A percentile compares a stretch with the other conserved stretches of the same genome.
These are phyloP conservation scores for Teunomyces funiuensis DNA, from an alignment of 805 yeast genomes.

Conservation along the genomic window DNA sequence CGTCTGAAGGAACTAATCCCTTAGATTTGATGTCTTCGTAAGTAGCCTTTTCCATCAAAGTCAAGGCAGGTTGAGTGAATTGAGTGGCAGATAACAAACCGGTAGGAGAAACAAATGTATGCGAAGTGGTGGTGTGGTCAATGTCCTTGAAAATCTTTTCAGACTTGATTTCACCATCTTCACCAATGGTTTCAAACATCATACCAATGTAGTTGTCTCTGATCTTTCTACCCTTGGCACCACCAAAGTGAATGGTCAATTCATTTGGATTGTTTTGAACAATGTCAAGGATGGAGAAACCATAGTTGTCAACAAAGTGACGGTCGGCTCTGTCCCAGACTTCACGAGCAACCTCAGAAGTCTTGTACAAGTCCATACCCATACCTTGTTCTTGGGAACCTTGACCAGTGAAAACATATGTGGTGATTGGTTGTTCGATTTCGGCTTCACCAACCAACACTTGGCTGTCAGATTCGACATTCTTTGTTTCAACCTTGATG, in stretches of 20 bases:
- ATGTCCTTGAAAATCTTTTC: constrained; percentile 96
- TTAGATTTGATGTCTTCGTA: constrained; percentile 96
- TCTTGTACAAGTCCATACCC: constrained; percentile 98
- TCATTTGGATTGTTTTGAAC: constrained; percentile 95
- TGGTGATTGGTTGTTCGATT: constrained; percentile 95
- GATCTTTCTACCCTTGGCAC: constrained; percentile 93
- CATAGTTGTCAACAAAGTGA: constrained; percentile 91
- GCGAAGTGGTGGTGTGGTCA: constrained; percentile 74
- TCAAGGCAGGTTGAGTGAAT: constrained; percentile 98
- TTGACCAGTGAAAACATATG: constrained; percentile 98
- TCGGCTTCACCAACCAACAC: constrained; percentile 96
- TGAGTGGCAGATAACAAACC: constrained; percentile 98
- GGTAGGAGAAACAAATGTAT: constrained; percentile 86
- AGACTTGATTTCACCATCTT: constrained; percentile 76
- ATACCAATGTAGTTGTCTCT: constrained; percentile 92
- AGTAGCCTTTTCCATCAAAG: constrained; percentile 98
- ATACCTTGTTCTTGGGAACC: constrained; percentile 99
- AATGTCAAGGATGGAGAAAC: constrained; percentile 94
- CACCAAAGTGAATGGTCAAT: constrained; percentile 95
- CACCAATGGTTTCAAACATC: constrained; percentile 95
- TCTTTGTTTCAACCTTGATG: constrained; percentile 85
- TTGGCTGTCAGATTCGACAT: constrained; percentile 70
- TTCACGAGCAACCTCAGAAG: constrained; percentile 85
- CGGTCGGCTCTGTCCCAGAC: constrained; percentile 98
- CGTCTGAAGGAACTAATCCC: constrained; percentile 91